A percentile compares a stretch with the other conserved stretches of the same genome.
These are phyloP conservation scores for Bipolaris oryzae DNA, from an alignment of 2,329 filamentous ascomycete species.

Conservation along the genomic window DNA sequence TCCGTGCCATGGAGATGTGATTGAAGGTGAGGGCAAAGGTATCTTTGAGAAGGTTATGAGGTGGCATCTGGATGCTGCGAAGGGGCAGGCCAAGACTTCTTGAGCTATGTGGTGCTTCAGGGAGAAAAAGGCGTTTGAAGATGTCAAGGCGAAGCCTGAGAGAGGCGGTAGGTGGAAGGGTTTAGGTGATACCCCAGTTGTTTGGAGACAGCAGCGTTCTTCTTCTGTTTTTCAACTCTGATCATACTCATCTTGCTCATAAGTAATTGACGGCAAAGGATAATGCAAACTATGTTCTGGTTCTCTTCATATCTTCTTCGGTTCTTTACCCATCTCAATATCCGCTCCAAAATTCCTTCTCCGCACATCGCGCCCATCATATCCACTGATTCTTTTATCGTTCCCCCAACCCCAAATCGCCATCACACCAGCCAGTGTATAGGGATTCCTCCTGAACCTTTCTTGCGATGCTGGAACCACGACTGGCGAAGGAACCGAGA, in stretches of 20 bases:
- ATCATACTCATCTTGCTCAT: not conserved
- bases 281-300: not conserved
- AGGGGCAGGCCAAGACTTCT: constrained; percentile 4
- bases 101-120: not conserved
- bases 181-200: constrained; percentile 3
- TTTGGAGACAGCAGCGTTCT: not conserved
- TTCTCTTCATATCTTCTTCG: not conserved
- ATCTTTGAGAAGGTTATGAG: constrained; percentile 78
- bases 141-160: not conserved
- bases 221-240: not conserved
- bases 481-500: not conserved
- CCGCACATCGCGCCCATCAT: constrained; percentile 2
- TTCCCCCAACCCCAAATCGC: constrained; percentile 4
- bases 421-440: constrained; percentile 5
- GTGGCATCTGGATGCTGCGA: constrained; percentile 71
- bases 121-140: not conserved
- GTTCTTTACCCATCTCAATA: not conserved
- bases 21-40: constrained; percentile 75
- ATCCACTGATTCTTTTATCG: not conserved
- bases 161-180: not conserved
- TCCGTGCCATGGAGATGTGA: constrained; percentile 91
- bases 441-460: constrained; percentile 4
- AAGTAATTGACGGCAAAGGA: not conserved
- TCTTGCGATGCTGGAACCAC: not conserved
- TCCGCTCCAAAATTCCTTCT: constrained; percentile 2